Evolutionary conservation across 202 grass and related monocot species (phyloP), one percentile per base, ranked within the genome.

Genomic region (Brachypodium distachyon): DNA sequence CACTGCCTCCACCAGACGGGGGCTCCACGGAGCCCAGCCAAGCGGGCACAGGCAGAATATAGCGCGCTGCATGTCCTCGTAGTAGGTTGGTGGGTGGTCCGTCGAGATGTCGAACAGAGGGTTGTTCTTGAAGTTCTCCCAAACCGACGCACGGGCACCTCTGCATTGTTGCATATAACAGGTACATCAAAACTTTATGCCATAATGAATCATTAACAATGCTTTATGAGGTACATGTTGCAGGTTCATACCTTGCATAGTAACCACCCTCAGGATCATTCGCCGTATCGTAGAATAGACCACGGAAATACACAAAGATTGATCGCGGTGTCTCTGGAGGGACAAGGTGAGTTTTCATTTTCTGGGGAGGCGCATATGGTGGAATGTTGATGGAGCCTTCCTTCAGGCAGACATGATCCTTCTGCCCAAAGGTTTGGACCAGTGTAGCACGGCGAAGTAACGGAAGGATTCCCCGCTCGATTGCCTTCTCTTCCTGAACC

Each of bases 51-150:
- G 67, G 73, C 93, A 97, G 80, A 97, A 97, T 42, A 97, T 54
- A 6, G 93, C 78, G 0, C 93, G 90, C 42, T 97, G 93, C 93
- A 97, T 97, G 80, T 97, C 93, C 72, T 97, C 90, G 1, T 97
- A 97, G 28, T 97, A 97, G 40, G 93, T 97, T 3, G 85, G 89
- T 4, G 93, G 93, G 76, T 97, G 93, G 34, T 88, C 90, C 0
- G 93, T 90, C 1, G 93, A 97, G 26, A 97, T 97, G 87, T 97
- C 93, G 46, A 97, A 97, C 16, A 97, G 73, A 17, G 87, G 90
- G 69, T 97, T 97, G 83, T 90, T 84, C 81, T 93, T 97, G 75
- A 97, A 97, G 67, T 97, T 97, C 73, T 97, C 93, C 93, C 93
- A 97, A 28, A 97, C 93, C 12, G 93, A 89, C 28, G 90, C 90